Conservation (phyloP, 805 yeast species). For the Candida sonorensis region DNA sequence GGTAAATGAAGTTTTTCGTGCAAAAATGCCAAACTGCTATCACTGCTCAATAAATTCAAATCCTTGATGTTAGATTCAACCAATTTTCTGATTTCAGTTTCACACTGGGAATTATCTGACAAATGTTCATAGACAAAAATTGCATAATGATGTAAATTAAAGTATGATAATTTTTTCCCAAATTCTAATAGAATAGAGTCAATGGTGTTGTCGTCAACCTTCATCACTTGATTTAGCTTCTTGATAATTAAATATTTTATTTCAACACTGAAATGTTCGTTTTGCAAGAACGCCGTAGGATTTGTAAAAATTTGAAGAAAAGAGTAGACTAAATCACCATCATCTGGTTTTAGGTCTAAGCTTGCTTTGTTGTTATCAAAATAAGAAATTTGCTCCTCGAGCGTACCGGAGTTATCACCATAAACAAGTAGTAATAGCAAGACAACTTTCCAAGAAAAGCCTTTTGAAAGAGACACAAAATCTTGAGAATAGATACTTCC, state of each 20-base stretch:
- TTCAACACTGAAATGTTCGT: conserved; percentile 11
- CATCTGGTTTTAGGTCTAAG: conserved; percentile 5
- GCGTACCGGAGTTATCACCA: conserved; percentile 39
- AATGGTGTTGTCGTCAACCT: conserved; percentile 4
- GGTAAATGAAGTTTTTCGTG: conserved; percentile 42
- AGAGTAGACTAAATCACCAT: conserved; percentile 9
- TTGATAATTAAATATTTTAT: conserved; percentile 20
- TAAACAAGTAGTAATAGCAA: conserved; percentile 58
- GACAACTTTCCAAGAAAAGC: conserved; percentile 60
- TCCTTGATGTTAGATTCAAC: conserved; percentile 29
- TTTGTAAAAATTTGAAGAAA: conserved; percentile 9
- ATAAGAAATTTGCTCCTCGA: conserved; percentile 27
- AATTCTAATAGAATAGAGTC: conserved; percentile 25
- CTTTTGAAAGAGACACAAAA: conserved; percentile 30
- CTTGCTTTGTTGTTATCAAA: conserved; percentile 11
- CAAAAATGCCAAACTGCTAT: conserved; percentile 29
- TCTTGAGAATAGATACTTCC: conserved; percentile 35
- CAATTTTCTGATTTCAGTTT: conserved; percentile 31
- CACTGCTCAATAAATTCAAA: conserved; percentile 22
- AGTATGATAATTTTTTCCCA: conserved; percentile 44
- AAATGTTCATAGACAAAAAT: conserved; percentile 58
- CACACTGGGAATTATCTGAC: conserved; percentile 37
- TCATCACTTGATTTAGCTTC: conserved; percentile 18
- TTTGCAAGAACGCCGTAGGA: conserved; percentile 6
- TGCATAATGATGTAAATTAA: conserved; percentile 51